phyloP scores from a whole-genome alignment of 257 asterid species.

The Rubia yunnanensis region DNA sequence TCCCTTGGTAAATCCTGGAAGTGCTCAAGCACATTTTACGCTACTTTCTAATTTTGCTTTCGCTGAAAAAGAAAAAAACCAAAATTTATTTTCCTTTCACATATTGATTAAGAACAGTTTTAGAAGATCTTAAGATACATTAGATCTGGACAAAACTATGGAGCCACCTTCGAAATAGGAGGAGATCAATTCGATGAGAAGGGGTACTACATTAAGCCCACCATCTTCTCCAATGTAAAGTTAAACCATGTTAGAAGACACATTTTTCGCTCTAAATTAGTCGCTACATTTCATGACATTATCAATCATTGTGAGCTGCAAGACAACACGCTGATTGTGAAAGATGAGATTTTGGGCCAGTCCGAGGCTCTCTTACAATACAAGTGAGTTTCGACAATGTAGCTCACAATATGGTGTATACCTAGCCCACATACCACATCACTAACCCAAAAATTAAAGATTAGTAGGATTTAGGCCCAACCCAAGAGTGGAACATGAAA shows the following conservation, averaged over 20 bases:
- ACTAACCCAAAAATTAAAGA: no score
- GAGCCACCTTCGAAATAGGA: constrained; percentile 87
- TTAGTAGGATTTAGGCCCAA: no score
- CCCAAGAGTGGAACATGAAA: no score
- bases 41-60: neutral
- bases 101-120: constrained; percentile 71
- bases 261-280: neutral
- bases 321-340: constrained; percentile 84
- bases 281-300: neutral
- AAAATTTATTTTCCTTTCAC: constrained; percentile 11
- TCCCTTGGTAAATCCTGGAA: constrained; percentile 60
- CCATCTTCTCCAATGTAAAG: constrained; percentile 82
- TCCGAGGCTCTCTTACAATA: constrained; percentile 70
- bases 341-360: constrained; percentile 95
- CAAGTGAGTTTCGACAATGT: no score
- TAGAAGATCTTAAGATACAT: constrained; percentile 66
- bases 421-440: no score
- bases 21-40: neutral
- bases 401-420: no score
- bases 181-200: constrained; percentile 52
- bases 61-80: constrained; percentile 84
- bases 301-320: constrained; percentile 13
- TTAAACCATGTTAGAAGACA: constrained; percentile 22
- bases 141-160: constrained; percentile 48
- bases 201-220: constrained; percentile 82